Evolutionary conservation across 805 yeast genomes (phyloP).

Genomic region (Spathaspora hagerdaliae): DNA sequence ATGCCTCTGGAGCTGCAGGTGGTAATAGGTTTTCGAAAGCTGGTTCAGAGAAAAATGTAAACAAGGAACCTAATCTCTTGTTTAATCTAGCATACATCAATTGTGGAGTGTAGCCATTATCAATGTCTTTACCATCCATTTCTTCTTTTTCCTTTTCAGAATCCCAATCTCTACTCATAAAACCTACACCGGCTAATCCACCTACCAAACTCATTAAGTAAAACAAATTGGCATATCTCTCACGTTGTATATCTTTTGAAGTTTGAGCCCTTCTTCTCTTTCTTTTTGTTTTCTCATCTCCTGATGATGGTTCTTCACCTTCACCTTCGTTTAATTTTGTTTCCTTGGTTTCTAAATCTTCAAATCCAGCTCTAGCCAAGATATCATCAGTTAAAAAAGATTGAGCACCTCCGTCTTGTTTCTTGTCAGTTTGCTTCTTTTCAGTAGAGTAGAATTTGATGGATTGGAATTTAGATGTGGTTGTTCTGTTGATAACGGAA

Average conservation of each 20-base stretch:
- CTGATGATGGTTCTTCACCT: slow-evolving; percentile 10
- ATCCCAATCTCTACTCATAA: slow-evolving; percentile 83
- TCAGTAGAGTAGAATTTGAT: slow-evolving; percentile 4
- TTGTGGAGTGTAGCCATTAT: slow-evolving; percentile 64
- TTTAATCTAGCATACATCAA: slow-evolving; percentile 65
- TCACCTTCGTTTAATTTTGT: slow-evolving; percentile 5
- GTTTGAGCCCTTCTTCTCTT: slow-evolving; percentile 54
- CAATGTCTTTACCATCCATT: slow-evolving; percentile 50
- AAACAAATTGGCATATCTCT: slow-evolving; percentile 71
- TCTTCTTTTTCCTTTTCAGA: slow-evolving; percentile 58
- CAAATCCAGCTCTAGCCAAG: slow-evolving; percentile 81
- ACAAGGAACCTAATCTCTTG: slow-evolving; percentile 69
- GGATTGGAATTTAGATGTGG: neutral
- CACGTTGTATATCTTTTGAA: slow-evolving; percentile 77
- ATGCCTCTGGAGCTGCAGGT: slow-evolving; percentile 86
- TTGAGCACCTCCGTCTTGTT: slow-evolving; percentile 9
- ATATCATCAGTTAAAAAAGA: slow-evolving; percentile 72
- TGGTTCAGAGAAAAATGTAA: slow-evolving; percentile 87
- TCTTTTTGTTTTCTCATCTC: slow-evolving; percentile 16
- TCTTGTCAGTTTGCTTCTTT: slow-evolving; percentile 14
- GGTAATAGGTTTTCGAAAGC: slow-evolving; percentile 91
- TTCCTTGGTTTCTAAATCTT: slow-evolving; percentile 27
- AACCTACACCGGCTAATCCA: slow-evolving; percentile 51
- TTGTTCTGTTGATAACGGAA: neutral
- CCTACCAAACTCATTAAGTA: slow-evolving; percentile 58